These are phyloP conservation scores for Nicotiana sylvestris DNA, from an alignment of 257 asterid genomes.

Conservation along the genomic window DNA sequence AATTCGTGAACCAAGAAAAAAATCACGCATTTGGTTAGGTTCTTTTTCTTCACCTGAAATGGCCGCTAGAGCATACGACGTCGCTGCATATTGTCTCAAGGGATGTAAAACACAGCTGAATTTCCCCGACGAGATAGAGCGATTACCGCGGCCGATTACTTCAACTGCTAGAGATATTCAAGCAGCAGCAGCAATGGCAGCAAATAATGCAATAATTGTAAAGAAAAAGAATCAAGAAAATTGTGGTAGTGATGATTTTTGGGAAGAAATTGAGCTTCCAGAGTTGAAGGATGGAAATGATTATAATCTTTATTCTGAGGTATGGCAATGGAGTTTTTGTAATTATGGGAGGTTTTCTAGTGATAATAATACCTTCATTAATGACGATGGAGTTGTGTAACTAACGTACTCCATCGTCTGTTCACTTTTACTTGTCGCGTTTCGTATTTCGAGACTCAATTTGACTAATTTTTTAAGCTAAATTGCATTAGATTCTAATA, in stretches of 20 bases:
- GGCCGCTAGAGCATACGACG: constrained; percentile 77
- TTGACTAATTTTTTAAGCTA: too few relatives aligned
- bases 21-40: constrained; percentile 65
- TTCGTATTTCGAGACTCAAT: too few relatives aligned
- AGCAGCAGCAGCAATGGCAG: constrained; percentile 62
- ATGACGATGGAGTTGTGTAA: too few relatives aligned
- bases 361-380: not conserved
- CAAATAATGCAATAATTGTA: not conserved
- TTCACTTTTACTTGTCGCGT: too few relatives aligned
- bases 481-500: too few relatives aligned
- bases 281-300: constrained; percentile 21
- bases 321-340: constrained; percentile 26
- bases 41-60: constrained; percentile 55
- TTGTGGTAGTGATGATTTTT: constrained; percentile 34
- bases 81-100: constrained; percentile 51
- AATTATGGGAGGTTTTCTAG: constrained; percentile 6
- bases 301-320: constrained; percentile 21
- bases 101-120: constrained; percentile 49
- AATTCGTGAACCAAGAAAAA: constrained; percentile 56
- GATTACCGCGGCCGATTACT: constrained; percentile 39
- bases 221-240: constrained; percentile 3
- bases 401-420: too few relatives aligned
- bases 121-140: constrained; percentile 39
- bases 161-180: constrained; percentile 46
- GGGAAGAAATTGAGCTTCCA: constrained; percentile 54